These are phyloP conservation scores for Spencermartinsiella ligniputridi DNA, from an alignment of 1,139 yeast genomes.

Conservation along the genomic window DNA sequence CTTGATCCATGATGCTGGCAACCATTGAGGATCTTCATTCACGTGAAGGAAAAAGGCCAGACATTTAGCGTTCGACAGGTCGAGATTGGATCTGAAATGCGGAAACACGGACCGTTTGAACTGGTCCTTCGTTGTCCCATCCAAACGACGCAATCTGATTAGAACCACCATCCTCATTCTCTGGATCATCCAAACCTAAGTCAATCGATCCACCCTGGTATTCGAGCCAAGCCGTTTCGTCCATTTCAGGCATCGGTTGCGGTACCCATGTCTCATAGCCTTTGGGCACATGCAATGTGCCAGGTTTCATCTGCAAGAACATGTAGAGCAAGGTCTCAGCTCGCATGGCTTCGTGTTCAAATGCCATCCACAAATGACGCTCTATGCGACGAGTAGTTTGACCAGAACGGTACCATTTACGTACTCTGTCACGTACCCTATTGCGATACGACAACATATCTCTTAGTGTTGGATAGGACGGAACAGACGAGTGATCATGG, in stretches of 20 bases:
- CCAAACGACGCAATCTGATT: conserved; percentile 1
- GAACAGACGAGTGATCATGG: conserved; percentile 5
- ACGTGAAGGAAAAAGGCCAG: background rate
- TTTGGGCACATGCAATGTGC: background rate
- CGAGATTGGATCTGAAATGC: conserved; percentile 1
- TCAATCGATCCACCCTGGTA: background rate
- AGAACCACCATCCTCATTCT: background rate
- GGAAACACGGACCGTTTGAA: background rate
- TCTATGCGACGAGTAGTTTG: background rate
- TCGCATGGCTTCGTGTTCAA: conserved; percentile 5
- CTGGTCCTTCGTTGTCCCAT: conserved; percentile 3
- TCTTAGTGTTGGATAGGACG: background rate
- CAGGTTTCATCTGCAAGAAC: conserved; percentile 2
- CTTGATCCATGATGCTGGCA: conserved; percentile 5
- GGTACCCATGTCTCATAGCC: background rate
- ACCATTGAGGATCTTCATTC: background rate
- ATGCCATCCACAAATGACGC: background rate
- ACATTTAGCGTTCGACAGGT: background rate
- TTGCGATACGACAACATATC: background rate
- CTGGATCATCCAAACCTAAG: background rate
- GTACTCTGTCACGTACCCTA: conserved; percentile 1
- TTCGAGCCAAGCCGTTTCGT: background rate
- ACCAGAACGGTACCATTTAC: background rate
- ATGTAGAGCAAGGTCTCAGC: conserved; percentile 3
- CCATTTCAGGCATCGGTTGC: background rate